Evolutionary conservation across 2,329 filamentous ascomycete genomes (phyloP), one percentile per base, ranked within the genome.

Genomic region (Scytalidium sp.): DNA sequence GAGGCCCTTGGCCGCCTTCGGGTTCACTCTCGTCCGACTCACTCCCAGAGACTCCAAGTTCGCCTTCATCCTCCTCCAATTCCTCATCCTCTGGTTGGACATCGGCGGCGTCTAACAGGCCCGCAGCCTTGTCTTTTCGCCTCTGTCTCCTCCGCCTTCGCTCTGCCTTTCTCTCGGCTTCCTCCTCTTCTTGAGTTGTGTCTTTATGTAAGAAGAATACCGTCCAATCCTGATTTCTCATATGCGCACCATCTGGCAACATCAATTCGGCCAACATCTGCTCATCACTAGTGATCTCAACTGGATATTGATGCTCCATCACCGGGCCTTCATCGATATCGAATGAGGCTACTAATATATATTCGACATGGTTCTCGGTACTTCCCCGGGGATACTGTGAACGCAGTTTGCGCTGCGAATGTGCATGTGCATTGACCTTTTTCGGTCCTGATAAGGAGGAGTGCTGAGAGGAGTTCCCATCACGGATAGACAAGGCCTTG

Each of bases 191-290:
- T 45, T 87, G 84, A 52, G 84, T 92, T 3, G 86, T 89, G 67
- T 99, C 94, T 68, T 97, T 97, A 73, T 99, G 94, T 50, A 99
- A 69, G 67, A 99, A 99, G 74, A 99, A 99, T 49, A 97, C 96
- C 40, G 94, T 99, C 94, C 94, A 99, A 68, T 99, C 94, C 70
- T 97, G 92, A 64, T 88, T 93, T 36, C 94, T 83, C 53, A 94
- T 84, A 71, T 99, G 94, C 19, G 93, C 91, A 70, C 97, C 93
- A 69, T 99, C 94, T 0, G 94, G 94, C 67, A 99, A 75, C 94
- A 99, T 99, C 63, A 99, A 81, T 74, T 99, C 94, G 6, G 94
- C 94, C 64, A 99, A 73, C 92, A 97, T 97, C 63, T 96, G 88
- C 73, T 99, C 94, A 66, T 99, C 93, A 25, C 94, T 93, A 45